Evolutionary conservation across 2,329 filamentous ascomycete species (phyloP), one percentile per base, ranked within the genome.

Genomic region (Thielaviopsis cerberus): DNA sequence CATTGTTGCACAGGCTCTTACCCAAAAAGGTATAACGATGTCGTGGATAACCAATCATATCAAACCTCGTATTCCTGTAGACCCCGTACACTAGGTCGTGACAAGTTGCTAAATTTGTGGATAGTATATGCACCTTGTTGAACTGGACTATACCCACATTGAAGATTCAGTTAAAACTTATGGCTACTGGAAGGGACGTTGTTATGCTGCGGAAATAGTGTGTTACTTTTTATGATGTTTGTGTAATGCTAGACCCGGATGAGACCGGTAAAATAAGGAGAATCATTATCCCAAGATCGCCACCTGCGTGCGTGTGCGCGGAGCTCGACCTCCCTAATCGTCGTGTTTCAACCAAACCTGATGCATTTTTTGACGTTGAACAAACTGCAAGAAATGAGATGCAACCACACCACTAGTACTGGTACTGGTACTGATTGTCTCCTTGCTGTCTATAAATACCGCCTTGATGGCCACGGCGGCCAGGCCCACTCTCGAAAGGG

Each of bases 371-470:
- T 17, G 34, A 10, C 34, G n/a, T 10, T 17, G 15, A 17, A 41
- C 15, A 41, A 17, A 13, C 10, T 17, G 11, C n/a, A 13, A 41
- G 15, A 37, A 53, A 25, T 5, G 13, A 7, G 4, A 13, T 6
- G 7, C 51, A 27, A n/a, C n/a, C n/a, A 5, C 20, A 51, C 25
- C 17, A 37, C 54, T 24, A 56, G 22, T 61, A 56, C 51, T 59
- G 51, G 54, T 59, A 59, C 15, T 57, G 37, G 22, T 61, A 61
- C 22, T 57, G 54, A 22, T 55, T 57, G 13, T 60, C 55, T 20
- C 41, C 22, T 25, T 54, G 55, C 37, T 58, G 59, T 58, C 59
- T 55, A 34, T 55, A 55, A 24, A 20, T 23, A 6, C 52, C 55
- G 4, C 51, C 22, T 22, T 37, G 55, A 3, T 53, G 55, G 15